Evolutionary conservation across 352 stramenopile species (phyloP), one percentile per base, ranked within the genome.

Genomic region (Globisporangium cederbergense): DNA sequence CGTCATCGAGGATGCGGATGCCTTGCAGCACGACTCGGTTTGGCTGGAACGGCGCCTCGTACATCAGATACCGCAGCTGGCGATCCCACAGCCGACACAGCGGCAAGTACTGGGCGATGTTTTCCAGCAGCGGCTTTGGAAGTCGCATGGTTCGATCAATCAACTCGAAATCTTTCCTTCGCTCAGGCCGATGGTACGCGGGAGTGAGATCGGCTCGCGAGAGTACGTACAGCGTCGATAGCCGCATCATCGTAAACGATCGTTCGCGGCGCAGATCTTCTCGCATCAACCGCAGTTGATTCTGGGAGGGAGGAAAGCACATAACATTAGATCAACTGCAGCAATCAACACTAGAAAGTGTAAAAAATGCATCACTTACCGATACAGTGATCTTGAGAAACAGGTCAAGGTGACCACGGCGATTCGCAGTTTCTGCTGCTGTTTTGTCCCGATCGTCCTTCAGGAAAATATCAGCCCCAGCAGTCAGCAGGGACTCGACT

Each of bases 401-500:
- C 61, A 96, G 67, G 51, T 94, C 84, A 43, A 93, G 81, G 47
- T 96, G 86, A 1, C 86, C 88, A 62, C 88, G 73, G 9, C 88
- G 83, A 52, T 93, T 82, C 2, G 88, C 88, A 34, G 83, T 95
- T 59, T 96, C 86, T 3, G 83, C 83, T 9, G 88, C 86, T 1
- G 86, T 94, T 75, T 96, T 96, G 66, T 93, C 79, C 2, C 88
- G 83, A 55, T 96, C 88, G 51, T 96, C 88, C 56, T 94, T 96
- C 16, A 93, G 73, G 56, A 93, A 96, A 51, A 96, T 94, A 55
- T 96, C 88, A 0, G 88, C 88, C 8, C 84, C 88, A 9, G 83
- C 83, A 1, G 81, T 93, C 68, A 95, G 77, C 11, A 96, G 62
- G 6, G 84, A 80, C 67, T 92, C 83, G 2, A 96, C 86, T 10